A percentile compares a stretch with the other conserved stretches of the same genome.
phyloP scores from a whole-genome alignment of 2,329 filamentous ascomycete genomes.

The Penicillium expansum region DNA sequence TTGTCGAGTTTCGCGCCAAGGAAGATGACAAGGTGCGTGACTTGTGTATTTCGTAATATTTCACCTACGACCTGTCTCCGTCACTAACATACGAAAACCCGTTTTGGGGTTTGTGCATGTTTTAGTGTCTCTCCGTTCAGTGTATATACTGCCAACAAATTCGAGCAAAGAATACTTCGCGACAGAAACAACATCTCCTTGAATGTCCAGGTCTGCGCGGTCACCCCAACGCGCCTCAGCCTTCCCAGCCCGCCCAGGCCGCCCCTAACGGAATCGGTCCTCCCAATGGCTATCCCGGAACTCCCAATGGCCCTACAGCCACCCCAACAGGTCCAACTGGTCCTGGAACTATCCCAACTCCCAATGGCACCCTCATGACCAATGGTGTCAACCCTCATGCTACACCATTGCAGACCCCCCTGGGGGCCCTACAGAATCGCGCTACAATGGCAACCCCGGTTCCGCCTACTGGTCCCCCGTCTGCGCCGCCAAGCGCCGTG shows the following conservation, averaged over 20 bases:
- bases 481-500: constrained; percentile 32
- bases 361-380: constrained; percentile 44
- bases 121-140: constrained; percentile 52
- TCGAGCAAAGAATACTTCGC: constrained; percentile 53
- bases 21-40: constrained; percentile 51
- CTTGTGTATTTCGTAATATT: constrained; percentile 45
- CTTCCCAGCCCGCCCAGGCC: constrained; percentile 38
- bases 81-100: constrained; percentile 37
- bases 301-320: constrained; percentile 39
- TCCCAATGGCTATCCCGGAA: constrained; percentile 45
- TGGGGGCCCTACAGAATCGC: constrained; percentile 41
- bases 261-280: constrained; percentile 42
- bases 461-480: constrained; percentile 29
- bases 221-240: constrained; percentile 45
- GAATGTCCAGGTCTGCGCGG: constrained; percentile 50
- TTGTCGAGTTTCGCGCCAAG: constrained; percentile 55
- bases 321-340: constrained; percentile 34
- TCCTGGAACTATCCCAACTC: constrained; percentile 38
- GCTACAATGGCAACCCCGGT: constrained; percentile 41
- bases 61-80: constrained; percentile 23
- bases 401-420: constrained; percentile 43
- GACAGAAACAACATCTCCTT: constrained; percentile 52
- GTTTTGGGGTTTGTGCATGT: constrained; percentile 19
- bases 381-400: constrained; percentile 46
- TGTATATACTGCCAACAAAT: constrained; percentile 55